These are phyloP conservation scores for Paramyrothecium roridum DNA, from an alignment of 2,329 filamentous ascomycete species.

Conservation along the genomic window DNA sequence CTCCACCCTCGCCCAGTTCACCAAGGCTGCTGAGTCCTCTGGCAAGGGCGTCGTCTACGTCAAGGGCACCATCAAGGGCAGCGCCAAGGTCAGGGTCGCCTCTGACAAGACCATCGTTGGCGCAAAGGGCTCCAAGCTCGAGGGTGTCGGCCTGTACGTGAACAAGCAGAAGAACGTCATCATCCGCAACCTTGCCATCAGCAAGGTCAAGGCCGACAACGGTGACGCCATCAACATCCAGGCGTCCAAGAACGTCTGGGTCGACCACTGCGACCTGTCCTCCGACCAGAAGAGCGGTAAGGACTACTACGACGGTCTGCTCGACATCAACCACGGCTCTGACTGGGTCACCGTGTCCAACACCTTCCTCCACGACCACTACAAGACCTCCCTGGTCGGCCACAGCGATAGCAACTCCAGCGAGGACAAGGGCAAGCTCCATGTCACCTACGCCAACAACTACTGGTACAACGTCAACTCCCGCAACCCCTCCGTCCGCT, in stretches of 20 bases:
- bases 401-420: conserved; percentile 55
- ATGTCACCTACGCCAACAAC: conserved; percentile 66
- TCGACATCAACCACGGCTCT: conserved; percentile 60
- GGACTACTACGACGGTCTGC: conserved; percentile 67
- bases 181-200: conserved; percentile 58
- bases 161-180: conserved; percentile 56
- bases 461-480: conserved; percentile 63
- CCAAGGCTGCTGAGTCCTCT: conserved; percentile 41
- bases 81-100: conserved; percentile 34
- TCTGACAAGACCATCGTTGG: conserved; percentile 46
- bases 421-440: conserved; percentile 60
- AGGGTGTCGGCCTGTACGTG: conserved; percentile 50
- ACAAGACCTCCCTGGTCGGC: conserved; percentile 57
- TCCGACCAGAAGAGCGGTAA: conserved; percentile 59
- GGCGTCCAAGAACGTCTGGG: conserved; percentile 57
- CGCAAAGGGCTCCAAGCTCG: conserved; percentile 30
- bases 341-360: conserved; percentile 55
- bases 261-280: conserved; percentile 65
- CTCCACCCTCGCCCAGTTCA: conserved; percentile 40
- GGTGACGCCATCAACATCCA: conserved; percentile 61
- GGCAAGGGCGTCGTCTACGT: conserved; percentile 38
- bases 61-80: conserved; percentile 35
- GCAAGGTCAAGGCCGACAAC: conserved; percentile 49
- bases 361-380: conserved; percentile 34
- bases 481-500: conserved; percentile 60